Evolutionary conservation across 2,329 filamentous ascomycete species (phyloP).

Genomic region (Leptodontidium sp.): DNA sequence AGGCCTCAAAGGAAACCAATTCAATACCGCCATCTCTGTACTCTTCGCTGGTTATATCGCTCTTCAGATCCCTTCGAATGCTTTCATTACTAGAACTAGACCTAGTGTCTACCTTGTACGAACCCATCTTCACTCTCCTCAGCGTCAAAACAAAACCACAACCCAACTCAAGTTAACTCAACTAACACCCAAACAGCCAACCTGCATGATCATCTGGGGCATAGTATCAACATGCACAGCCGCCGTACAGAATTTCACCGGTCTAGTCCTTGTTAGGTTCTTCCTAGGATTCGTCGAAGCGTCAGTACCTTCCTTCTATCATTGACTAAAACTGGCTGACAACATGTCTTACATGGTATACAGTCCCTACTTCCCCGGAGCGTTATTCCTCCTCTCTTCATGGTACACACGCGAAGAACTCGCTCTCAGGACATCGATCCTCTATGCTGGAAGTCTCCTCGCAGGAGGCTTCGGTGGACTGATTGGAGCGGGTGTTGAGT

Average conservation of each 20-base stretch:
- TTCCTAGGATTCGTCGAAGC: constrained; percentile 46
- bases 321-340: background rate
- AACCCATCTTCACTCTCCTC: background rate
- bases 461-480: constrained; percentile 59
- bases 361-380: constrained; percentile 50
- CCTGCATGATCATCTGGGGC: constrained; percentile 30
- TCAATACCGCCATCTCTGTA: constrained; percentile 43
- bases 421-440: constrained; percentile 53
- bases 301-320: constrained; percentile 43
- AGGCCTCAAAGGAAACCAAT: constrained; percentile 51
- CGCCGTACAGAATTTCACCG: constrained; percentile 44
- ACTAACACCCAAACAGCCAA: constrained; percentile 2
- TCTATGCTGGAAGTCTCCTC: constrained; percentile 56
- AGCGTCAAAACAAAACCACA: constrained; percentile 45
- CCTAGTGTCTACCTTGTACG: constrained; percentile 45
- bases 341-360: too few species aligned
- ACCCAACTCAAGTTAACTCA: background rate
- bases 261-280: constrained; percentile 43
- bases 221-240: constrained; percentile 55
- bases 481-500: constrained; percentile 59
- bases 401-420: constrained; percentile 63
- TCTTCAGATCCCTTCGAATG: constrained; percentile 51
- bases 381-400: constrained; percentile 58
- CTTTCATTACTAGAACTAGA: constrained; percentile 47
- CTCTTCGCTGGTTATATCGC: constrained; percentile 46